Conservation (phyloP, 768 basidiomycete species). For the Mycena rosella region DNA sequence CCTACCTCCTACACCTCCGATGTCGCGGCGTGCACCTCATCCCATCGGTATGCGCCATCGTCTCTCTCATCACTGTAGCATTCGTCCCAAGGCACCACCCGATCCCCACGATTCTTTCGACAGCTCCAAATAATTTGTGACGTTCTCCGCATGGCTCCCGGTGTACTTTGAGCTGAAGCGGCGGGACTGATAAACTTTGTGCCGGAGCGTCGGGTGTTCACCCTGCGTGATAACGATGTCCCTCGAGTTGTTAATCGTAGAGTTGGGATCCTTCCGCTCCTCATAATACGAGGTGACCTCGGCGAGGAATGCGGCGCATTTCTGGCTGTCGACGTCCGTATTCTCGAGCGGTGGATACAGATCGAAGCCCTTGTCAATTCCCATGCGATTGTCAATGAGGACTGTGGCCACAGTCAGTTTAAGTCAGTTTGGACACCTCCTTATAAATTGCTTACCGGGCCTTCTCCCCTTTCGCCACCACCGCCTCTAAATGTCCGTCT, state of each 20-base stretch:
- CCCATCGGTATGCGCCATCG: not conserved
- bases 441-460: too few relatives aligned
- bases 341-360: not conserved
- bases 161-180: not conserved
- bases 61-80: not conserved
- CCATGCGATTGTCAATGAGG: not conserved
- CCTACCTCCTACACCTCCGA: not conserved
- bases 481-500: too few relatives aligned
- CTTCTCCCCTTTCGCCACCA: too few relatives aligned
- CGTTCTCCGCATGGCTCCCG: not conserved
- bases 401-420: too few relatives aligned
- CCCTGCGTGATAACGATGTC: not conserved
- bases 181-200: not conserved
- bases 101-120: not conserved
- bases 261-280: not conserved
- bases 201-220: not conserved
- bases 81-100: not conserved
- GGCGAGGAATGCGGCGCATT: not conserved
- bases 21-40: not conserved
- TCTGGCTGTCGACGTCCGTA: not conserved
- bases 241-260: not conserved
- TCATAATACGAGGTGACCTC: not conserved
- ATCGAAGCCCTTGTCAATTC: not conserved
- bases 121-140: not conserved
- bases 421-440: too few relatives aligned